phyloP scores from a whole-genome alignment of 2,329 filamentous ascomycete species.

The Xylariaceae sp. region DNA sequence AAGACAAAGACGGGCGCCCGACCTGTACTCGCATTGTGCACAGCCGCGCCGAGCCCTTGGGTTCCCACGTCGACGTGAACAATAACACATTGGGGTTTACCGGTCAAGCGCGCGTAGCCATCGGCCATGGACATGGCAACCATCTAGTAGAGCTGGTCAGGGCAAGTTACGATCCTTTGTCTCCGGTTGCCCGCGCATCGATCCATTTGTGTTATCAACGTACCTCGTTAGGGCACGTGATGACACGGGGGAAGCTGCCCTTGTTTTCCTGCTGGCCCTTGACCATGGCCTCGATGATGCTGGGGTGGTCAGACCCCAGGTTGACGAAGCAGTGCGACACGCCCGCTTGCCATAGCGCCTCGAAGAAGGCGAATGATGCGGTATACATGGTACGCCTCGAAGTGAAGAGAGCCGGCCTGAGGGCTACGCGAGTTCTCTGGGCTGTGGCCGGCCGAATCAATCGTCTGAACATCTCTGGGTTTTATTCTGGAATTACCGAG shows the following conservation, averaged over 20 bases:
- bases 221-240: conserved; percentile 78
- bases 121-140: conserved; percentile 82
- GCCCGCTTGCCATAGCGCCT: conserved; percentile 37
- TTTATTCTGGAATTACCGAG: too few relatives aligned
- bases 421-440: neutral
- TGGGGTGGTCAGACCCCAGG: conserved; percentile 68
- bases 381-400: conserved; percentile 47
- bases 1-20: conserved; percentile 73
- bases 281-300: conserved; percentile 76
- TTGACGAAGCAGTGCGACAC: conserved; percentile 53
- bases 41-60: conserved; percentile 70
- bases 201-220: neutral
- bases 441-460: neutral
- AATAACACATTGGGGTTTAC: conserved; percentile 71
- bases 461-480: too few relatives aligned
- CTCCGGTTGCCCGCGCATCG: neutral
- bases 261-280: conserved; percentile 66
- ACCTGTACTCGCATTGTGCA: conserved; percentile 74
- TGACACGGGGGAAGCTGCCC: conserved; percentile 64
- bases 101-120: conserved; percentile 69
- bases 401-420: neutral
- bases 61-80: conserved; percentile 81
- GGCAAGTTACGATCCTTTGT: neutral
- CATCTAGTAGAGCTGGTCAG: conserved; percentile 51
- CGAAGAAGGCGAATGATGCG: conserved; percentile 65